Conservation (phyloP, 139 green algal species). For the Protoeuglena noctilucae region DNA sequence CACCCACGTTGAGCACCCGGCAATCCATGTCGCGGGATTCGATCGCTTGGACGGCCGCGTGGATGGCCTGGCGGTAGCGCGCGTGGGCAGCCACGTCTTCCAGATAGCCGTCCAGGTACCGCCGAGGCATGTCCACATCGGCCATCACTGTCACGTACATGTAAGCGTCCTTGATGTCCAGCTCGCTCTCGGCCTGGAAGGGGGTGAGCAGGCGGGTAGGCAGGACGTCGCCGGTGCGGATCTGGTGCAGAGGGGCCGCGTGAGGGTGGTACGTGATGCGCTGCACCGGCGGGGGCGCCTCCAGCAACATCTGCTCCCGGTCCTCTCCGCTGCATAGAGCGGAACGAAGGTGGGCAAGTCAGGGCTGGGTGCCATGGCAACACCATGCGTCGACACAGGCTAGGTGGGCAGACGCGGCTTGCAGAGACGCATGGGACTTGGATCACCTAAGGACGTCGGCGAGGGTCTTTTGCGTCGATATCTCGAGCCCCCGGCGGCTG, state of each 20-base stretch:
- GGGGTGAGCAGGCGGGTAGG: slow-evolving; percentile 34
- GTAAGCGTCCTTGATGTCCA: slow-evolving; percentile 64
- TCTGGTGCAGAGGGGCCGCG: slow-evolving; percentile 35
- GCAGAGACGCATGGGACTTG: too few species aligned
- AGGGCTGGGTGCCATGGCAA: slow-evolving; percentile 6
- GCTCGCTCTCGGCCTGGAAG: slow-evolving; percentile 53
- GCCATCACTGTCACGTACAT: slow-evolving; percentile 62
- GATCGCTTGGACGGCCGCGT: slow-evolving; percentile 18
- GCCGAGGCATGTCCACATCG: slow-evolving; percentile 21
- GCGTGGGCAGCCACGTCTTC: slow-evolving; percentile 25
- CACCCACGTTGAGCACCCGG: slow-evolving; percentile 41
- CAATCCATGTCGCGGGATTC: slow-evolving; percentile 29
- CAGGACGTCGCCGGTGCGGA: slow-evolving; percentile 40
- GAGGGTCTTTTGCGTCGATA: slow-evolving; percentile 26
- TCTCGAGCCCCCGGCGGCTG: slow-evolving; percentile 29
- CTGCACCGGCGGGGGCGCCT: slow-evolving; percentile 16
- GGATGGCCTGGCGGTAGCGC: slow-evolving; percentile 19
- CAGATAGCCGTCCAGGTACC: slow-evolving; percentile 14
- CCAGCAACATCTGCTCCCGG: slow-evolving; percentile 20
- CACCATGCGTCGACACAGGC: too few species aligned
- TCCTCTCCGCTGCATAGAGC: slow-evolving; percentile 15
- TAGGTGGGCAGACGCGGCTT: too few species aligned
- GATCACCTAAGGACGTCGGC: slow-evolving; percentile 43
- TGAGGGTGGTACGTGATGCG: slow-evolving; percentile 34
- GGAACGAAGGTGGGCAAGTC: neutral